A percentile compares a stretch with the other conserved stretches of the same genome.
phyloP scores from a whole-genome alignment of 805 yeast genomes.

The Candida morakotiae region DNA sequence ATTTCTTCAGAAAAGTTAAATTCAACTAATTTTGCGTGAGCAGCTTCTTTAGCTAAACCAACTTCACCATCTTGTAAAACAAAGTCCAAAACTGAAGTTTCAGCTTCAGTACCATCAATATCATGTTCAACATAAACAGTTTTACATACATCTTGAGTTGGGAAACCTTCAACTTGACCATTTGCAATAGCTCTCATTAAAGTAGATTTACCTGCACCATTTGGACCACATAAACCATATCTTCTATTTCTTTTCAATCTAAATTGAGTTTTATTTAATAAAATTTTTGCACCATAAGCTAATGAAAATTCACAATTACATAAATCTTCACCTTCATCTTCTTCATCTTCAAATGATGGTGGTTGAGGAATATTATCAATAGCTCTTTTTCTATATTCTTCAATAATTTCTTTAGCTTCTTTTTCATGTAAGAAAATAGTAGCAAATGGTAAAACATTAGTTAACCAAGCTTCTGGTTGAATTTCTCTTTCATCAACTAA shows the following conservation, averaged over 20 bases:
- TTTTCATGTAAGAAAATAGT: conserved; percentile 93
- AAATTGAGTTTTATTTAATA: conserved; percentile 98
- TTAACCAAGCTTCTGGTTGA: conserved; percentile 89
- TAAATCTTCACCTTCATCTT: conserved; percentile 98
- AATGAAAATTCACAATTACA: conserved; percentile 99
- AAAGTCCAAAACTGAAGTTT: conserved; percentile 89
- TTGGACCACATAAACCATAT: conserved; percentile 87
- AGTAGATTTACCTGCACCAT: conserved; percentile 52
- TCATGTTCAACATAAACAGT: conserved; percentile 99
- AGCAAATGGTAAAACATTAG: conserved; percentile 86
- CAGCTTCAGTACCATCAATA: conserved; percentile 97
- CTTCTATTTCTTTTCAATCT: conserved; percentile 99
- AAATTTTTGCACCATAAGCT: conserved; percentile 99
- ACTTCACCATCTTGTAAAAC: conserved; percentile 80
- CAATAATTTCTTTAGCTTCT: conserved; percentile 81
- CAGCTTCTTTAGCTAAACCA: conserved; percentile 67
- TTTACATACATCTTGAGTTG: conserved; percentile 97
- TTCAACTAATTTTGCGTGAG: conserved; percentile 73
- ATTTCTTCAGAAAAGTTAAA: conserved; percentile 93
- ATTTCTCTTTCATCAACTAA: conserved; percentile 95
- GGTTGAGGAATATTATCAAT: conserved; percentile 97
- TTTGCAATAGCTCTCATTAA: conserved; percentile 95
- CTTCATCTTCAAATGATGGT: conserved; percentile 93
- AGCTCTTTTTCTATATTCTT: conserved; percentile 92
- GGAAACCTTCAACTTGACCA: conserved; percentile 99